Base-by-base conservation (phyloP, 352 stramenopile species). In the Phytophthora sp. region DNA sequence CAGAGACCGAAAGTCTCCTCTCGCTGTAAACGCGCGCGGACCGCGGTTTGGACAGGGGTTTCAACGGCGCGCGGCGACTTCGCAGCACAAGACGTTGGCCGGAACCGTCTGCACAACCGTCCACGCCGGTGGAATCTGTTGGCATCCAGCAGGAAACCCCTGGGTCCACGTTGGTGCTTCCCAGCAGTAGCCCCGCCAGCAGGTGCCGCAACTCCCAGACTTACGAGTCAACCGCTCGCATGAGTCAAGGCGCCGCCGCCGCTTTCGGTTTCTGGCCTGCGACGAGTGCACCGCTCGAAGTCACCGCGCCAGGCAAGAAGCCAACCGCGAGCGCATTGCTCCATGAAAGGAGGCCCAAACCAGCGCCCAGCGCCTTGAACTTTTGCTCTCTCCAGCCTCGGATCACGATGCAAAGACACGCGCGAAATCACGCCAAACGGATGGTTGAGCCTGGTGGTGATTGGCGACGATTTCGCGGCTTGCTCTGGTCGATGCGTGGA, bases 401-500 rank as follows among this genome's bases (percentile, higher is more conserved):
- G n/a, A n/a, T n/a, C n/a, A n/a, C n/a, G n/a, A n/a, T 38, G 15
- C 42, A 55, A 34, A 62, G 32, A 55, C 34, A 38, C 18, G 23
- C 39, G 39, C 5, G 39, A 11, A 39, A 30, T 48, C 42, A 30
- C 54, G 27, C 17, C 54, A 24, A 56, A 55, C 54, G 37, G 37
- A 44, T 44, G 37, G 18, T 44, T 44, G 37, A 44, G n/a, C 54
- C 39, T 45, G 15, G 26, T 20, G 42, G 42, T 35, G 37, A 43
- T 43, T 43, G 37, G 37, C 3, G 37, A 8, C 26, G 54, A 48
- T 62, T 50, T 59, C 37, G 38, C 12, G 13, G 18, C 51, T 50
- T 18, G 38, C 30, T 41, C 41, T 46, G 28, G 38, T 20, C 39
- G 42, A 54, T 60, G 24, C 39, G 54, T 63, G 44, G 44, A 63